Conservation (phyloP, 2,329 filamentous ascomycete species). For the Emmonsia crescens region DNA sequence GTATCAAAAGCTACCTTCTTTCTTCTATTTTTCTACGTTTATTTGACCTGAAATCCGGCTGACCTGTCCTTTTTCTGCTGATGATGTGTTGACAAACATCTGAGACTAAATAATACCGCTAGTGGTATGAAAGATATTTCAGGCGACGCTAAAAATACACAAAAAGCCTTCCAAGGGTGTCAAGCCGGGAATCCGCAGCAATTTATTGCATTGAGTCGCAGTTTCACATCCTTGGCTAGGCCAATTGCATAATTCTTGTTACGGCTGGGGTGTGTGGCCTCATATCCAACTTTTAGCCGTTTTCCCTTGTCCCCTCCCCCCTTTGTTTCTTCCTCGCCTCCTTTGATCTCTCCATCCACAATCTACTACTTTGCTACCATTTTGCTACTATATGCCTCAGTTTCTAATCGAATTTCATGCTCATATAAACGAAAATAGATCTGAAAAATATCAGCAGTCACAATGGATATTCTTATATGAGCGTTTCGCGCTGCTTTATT, state of each 20-base stretch:
- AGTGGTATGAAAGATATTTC: not conserved
- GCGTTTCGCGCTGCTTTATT: not conserved
- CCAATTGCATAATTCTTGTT: not conserved
- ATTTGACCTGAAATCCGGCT: not conserved
- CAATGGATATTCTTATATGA: not conserved
- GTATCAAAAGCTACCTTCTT: not conserved
- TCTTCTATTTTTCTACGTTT: not conserved
- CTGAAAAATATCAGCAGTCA: not conserved
- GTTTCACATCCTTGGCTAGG: too few relatives aligned
- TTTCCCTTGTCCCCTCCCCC: not conserved
- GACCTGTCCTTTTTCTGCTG: not conserved
- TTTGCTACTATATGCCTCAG: not conserved
- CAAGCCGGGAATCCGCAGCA: too few relatives aligned
- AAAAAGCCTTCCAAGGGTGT: not conserved
- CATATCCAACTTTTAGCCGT: not conserved
- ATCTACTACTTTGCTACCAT: not conserved
- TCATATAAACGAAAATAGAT: not conserved
- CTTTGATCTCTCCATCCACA: not conserved
- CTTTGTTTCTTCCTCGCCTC: not conserved
- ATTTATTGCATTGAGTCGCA: too few relatives aligned
- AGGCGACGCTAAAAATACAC: constrained; percentile 1
- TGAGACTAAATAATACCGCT: not conserved
- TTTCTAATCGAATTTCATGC: not conserved
- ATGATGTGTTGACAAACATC: not conserved
- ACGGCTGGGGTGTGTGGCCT: not conserved